A percentile compares a stretch with the other conserved stretches of the same genome.
Conservation (phyloP, 129 eudicot species). For the Chrysanthemum seticuspe region DNA sequence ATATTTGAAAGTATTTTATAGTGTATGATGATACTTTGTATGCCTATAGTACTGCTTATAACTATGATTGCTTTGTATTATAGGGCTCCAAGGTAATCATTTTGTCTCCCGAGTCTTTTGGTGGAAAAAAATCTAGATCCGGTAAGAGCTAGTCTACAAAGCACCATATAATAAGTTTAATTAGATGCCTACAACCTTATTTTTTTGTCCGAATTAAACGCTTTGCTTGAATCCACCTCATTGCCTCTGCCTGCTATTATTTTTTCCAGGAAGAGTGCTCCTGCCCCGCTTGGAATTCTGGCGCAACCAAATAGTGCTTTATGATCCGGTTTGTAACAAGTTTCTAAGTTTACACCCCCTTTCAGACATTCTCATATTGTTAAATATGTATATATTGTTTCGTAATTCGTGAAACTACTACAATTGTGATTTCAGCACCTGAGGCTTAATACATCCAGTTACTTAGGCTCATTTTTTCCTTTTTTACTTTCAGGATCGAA, state of each 20-base stretch:
- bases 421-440: background rate
- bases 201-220: too few species aligned
- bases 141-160: conserved; percentile 32
- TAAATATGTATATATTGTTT: background rate
- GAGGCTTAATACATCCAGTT: background rate
- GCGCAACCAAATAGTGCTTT: conserved; percentile 61
- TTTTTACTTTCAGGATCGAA: conserved; percentile 17
- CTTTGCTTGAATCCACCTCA: too few species aligned
- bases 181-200: background rate
- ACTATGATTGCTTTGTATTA: conserved; percentile 16
- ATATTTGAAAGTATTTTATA: background rate
- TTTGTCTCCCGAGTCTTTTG: conserved; percentile 42
- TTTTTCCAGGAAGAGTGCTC: conserved; percentile 61
- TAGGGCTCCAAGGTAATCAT: conserved; percentile 38
- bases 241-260: conserved; percentile 15
- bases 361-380: background rate
- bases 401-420: background rate
- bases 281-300: conserved; percentile 67
- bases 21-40: background rate
- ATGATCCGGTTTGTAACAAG: conserved; percentile 52
- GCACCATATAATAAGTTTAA: conserved; percentile 6
- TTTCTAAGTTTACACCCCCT: conserved; percentile 1
- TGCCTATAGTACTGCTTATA: background rate
- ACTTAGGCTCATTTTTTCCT: background rate
- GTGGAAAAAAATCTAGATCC: conserved; percentile 62